Base-by-base conservation (phyloP, 2,329 filamentous ascomycete genomes). In the Botrytis hyacinthi region DNA sequence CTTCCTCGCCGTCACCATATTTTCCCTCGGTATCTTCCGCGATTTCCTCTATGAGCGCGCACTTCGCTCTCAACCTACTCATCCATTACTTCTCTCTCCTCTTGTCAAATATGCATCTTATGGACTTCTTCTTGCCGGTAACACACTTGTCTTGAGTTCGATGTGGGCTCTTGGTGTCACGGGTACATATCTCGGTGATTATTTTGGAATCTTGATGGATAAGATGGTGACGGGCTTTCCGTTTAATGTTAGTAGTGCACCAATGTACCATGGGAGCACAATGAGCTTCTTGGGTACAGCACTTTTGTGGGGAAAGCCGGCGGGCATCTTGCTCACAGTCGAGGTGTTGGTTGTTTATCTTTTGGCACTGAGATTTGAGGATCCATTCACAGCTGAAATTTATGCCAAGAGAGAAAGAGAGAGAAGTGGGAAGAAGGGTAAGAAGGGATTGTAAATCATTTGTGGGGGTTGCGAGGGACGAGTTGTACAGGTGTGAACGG, bases 141-240 rank as follows among this genome's bases (percentile, higher is more conserved):
- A 97, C 83, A 83, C 92, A 70, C 89, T 99, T 51, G 96, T 99
- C 68, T 79, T 98, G 69, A 91, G 92, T 48, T 96, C 93, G 75
- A 98, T 97, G 84, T 98, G 91, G 90, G 92, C 91, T 48, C 90
- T 99, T 59, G 96, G 96, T 73, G 90, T 99, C 80, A 98, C 94
- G 0, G 96, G 96, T 76, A 99, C 96, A 54, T 99, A 98, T 82
- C 87, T 99, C 51, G 96, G 96, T 78, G 96, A 99, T 85, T 99
- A 99, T 87, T 99, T 98, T 82, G 96, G 96, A 78, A 98, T 98
- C 82, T 87, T 99, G 77, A 97, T 98, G 94, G 95, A 98, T 81
- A 86, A 92, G 78, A 95, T 95, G 80, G 95, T 99, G 70, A 97
- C 94, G 20, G 92, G 93, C 22, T 99, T 99, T 82, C 96, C 96